Evolutionary conservation across 2,329 filamentous ascomycete species (phyloP), one percentile per base, ranked within the genome.

Genomic region (Lasiodiplodia sp.): DNA sequence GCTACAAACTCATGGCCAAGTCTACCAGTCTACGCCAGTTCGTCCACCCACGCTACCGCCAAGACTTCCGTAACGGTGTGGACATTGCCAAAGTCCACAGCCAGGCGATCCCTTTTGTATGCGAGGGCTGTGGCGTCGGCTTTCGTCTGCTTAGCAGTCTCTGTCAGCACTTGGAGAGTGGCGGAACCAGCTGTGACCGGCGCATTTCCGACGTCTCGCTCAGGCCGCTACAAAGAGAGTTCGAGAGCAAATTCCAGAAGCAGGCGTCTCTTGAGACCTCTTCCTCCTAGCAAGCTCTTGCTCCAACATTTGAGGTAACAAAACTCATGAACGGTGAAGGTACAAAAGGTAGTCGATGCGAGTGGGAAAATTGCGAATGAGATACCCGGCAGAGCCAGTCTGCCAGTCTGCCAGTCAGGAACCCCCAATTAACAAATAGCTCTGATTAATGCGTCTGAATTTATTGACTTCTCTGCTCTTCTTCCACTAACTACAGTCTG

Each of bases 121-220:
- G 63, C 21, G 40, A n/a, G 49, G 25, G 12, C 4, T 66, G 63
- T 16, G 23, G 38, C 8, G 16, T 16, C 21, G 34, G 10, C 14
- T 66, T 47, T 25, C 51, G 51, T 14, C 37, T 40, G 8, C 37
- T 66, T 16, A 66, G 63, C 28, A 34, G 49, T n/a, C 63, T 66
- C 37, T 66, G 49, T 16, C 63, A 66, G 34, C 63, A 66, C 51
- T 28, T 66, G 3, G 63, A 66, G 51, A 56, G 14, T 16, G 56
- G 25, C 37, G 23, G 10, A 11, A 16, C 5, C 12, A 56, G 21
- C 34, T 66, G 63, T 12, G 38, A 66, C 11, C 21, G 25, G 18
- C n/a, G 18, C 51, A 56, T 47, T 18, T 55, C 49, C 7, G 34
- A 44, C 21, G 25, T 66, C 11, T 55, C 49, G 12, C 55, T 66